Evolutionary conservation across 2,329 filamentous ascomycete species (phyloP).

Genomic region (Trichothecium roseum): DNA sequence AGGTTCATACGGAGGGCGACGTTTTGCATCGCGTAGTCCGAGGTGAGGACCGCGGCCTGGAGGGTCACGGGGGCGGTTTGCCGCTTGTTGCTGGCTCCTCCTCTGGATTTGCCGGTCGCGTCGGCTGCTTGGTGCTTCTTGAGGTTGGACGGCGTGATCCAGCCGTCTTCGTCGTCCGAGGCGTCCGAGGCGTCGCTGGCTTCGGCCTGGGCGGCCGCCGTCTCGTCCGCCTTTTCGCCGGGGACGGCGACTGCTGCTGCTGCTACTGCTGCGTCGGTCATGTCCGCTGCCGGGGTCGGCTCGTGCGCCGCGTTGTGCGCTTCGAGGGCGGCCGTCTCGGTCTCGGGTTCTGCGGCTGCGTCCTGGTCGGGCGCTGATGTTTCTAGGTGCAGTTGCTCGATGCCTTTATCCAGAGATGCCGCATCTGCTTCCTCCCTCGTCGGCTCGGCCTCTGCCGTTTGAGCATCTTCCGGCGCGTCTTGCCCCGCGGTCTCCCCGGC

Average conservation of each 20-base stretch:
- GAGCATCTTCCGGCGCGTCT: conserved; percentile 12
- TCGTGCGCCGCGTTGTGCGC: conserved; percentile 1
- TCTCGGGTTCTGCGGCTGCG: conserved; percentile 4
- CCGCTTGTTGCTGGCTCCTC: conserved; percentile 30
- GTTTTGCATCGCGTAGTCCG: conserved; percentile 97
- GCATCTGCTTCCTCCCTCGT: conserved; percentile 1
- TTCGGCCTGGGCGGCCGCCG: conserved; percentile 15
- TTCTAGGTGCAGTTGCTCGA: conserved; percentile 8
- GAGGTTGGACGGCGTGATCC: conserved; percentile 92
- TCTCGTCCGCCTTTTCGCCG: conserved; percentile 9
- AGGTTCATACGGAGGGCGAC: conserved; percentile 91
- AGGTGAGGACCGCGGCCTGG: conserved; percentile 84
- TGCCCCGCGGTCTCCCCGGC: conserved; percentile 9
- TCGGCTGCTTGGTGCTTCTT: conserved; percentile 72
- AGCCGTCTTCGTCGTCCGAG: conserved; percentile 56
- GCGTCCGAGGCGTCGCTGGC: conserved; percentile 29
- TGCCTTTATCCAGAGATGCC: conserved; percentile 1
- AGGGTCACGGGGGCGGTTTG: conserved; percentile 45
- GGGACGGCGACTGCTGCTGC: conserved; percentile 1
- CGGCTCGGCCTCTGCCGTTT: conserved; percentile 1
- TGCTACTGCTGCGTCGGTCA: too few species aligned
- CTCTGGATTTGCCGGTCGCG: conserved; percentile 28
- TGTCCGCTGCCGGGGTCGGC: conserved; percentile 5
- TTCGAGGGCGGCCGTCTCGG: conserved; percentile 1
- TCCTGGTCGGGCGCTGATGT: not conserved